Conservation (phyloP, 192 early-diverging fungal genomes). For the Ambispora gerdemannii region DNA sequence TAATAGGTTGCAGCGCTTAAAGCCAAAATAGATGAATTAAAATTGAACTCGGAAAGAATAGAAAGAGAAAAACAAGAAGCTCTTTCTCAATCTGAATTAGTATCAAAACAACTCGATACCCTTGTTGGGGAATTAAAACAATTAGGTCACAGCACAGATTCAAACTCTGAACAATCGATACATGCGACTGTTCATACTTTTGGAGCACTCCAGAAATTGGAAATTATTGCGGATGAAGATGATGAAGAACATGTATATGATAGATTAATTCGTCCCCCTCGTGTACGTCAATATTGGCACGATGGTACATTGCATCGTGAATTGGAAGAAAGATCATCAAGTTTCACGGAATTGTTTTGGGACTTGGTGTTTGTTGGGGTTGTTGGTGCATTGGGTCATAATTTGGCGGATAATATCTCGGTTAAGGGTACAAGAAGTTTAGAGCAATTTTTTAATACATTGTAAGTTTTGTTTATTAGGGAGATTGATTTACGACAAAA, state of each 20-base stretch:
- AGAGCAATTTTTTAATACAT: conserved; percentile 28
- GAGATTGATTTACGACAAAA: not conserved
- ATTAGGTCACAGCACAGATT: conserved; percentile 8
- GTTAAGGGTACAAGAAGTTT: not conserved
- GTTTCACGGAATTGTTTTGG: conserved; percentile 34
- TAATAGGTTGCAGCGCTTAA: conserved; percentile 27
- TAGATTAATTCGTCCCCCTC: conserved; percentile 27
- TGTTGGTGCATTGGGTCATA: conserved; percentile 16
- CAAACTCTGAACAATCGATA: conserved; percentile 23
- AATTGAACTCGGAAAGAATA: conserved; percentile 1
- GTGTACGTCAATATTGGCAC: conserved; percentile 31
- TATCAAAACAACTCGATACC: conserved; percentile 23
- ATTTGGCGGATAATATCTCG: conserved; percentile 3
- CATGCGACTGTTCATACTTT: conserved; percentile 35
- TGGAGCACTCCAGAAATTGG: conserved; percentile 21
- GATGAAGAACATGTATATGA: conserved; percentile 18
- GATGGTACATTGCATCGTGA: conserved; percentile 25
- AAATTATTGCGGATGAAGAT: conserved; percentile 32
- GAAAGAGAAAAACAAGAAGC: conserved; percentile 23
- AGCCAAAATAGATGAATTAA: conserved; percentile 27
- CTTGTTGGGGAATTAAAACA: conserved; percentile 18
- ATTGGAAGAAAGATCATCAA: conserved; percentile 22
- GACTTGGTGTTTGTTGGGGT: conserved; percentile 33
- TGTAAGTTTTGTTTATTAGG: conserved; percentile 16
- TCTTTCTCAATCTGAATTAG: not conserved